phyloP scores from a whole-genome alignment of 371 early-diverging fungal genomes.

The Basidiobolus heterosporus region DNA sequence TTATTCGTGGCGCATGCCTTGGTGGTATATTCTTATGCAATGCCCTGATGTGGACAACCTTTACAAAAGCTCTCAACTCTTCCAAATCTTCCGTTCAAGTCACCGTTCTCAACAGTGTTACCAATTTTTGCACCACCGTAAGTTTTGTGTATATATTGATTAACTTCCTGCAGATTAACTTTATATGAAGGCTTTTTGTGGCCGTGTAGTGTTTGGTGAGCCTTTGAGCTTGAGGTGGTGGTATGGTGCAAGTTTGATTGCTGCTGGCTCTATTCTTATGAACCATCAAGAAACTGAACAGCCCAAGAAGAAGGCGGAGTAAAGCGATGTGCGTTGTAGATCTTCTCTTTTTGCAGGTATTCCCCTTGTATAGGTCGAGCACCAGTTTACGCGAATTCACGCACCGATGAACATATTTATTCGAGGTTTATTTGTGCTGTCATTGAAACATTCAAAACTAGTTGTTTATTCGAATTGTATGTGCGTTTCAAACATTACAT shows the following conservation, averaged over 20 bases:
- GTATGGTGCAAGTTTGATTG: constrained; percentile 55
- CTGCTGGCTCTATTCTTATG: constrained; percentile 34
- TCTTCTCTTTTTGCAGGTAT: no score
- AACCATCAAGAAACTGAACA: constrained; percentile 16
- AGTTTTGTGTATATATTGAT: background rate
- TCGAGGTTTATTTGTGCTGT: no score
- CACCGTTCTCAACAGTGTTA: constrained; percentile 52
- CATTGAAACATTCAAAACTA: no score
- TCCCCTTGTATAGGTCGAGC: no score
- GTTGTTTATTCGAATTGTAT: no score
- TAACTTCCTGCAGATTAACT: background rate
- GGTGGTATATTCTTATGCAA: constrained; percentile 42
- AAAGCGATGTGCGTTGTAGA: no score
- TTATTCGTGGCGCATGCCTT: constrained; percentile 30
- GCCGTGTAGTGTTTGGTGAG: constrained; percentile 46
- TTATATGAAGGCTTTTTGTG: constrained; percentile 33
- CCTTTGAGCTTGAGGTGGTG: constrained; percentile 54
- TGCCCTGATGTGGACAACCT: constrained; percentile 63
- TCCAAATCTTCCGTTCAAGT: constrained; percentile 49
- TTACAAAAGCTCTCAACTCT: constrained; percentile 55
- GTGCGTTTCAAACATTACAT: no score
- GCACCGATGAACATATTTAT: no score
- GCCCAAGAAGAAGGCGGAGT: constrained; percentile 4
- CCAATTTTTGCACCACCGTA: constrained; percentile 54
- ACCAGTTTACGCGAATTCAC: no score